Conservation (phyloP, 371 early-diverging fungal species). For the Syncephalastrum racemosum region DNA sequence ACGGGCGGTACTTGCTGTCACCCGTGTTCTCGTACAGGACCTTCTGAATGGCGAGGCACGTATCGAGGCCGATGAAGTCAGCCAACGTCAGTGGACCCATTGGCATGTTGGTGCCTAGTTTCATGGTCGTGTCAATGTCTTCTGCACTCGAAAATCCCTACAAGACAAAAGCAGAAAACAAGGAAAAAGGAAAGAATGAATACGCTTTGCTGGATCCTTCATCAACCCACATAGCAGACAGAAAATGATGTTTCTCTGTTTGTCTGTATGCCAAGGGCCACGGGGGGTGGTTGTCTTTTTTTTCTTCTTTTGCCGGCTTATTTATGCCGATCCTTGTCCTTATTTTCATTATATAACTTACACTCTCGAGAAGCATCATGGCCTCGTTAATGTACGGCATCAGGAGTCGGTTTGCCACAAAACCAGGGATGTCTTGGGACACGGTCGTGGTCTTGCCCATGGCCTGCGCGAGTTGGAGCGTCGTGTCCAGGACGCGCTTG, state of each 20-base stretch:
- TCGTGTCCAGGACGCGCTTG: conserved; percentile 65
- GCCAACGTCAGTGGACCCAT: conserved; percentile 98
- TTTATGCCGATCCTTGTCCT: not conserved
- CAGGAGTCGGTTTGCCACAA: conserved; percentile 94
- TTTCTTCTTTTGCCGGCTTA: no score
- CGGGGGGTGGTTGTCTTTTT: no score
- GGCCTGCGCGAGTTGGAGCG: conserved; percentile 71
- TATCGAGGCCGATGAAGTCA: conserved; percentile 98
- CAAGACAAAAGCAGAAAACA: conserved; percentile 7
- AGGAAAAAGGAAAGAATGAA: not conserved
- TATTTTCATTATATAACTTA: conserved; percentile 28
- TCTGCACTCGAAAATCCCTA: conserved; percentile 90
- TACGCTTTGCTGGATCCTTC: not conserved
- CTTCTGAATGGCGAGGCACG: conserved; percentile 95
- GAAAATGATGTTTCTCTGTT: no score
- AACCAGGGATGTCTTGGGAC: conserved; percentile 92
- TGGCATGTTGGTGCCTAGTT: conserved; percentile 93
- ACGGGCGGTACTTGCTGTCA: conserved; percentile 95
- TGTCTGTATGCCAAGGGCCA: no score
- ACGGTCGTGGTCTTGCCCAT: conserved; percentile 95
- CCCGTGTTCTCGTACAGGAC: conserved; percentile 94
- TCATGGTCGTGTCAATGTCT: conserved; percentile 98
- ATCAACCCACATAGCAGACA: not conserved
- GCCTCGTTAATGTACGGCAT: conserved; percentile 99
- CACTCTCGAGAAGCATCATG: conserved; percentile 82